A percentile compares a stretch with the other conserved stretches of the same genome.
phyloP scores from a whole-genome alignment of 192 early-diverging fungal genomes.

The Chytriomyces confervae region DNA sequence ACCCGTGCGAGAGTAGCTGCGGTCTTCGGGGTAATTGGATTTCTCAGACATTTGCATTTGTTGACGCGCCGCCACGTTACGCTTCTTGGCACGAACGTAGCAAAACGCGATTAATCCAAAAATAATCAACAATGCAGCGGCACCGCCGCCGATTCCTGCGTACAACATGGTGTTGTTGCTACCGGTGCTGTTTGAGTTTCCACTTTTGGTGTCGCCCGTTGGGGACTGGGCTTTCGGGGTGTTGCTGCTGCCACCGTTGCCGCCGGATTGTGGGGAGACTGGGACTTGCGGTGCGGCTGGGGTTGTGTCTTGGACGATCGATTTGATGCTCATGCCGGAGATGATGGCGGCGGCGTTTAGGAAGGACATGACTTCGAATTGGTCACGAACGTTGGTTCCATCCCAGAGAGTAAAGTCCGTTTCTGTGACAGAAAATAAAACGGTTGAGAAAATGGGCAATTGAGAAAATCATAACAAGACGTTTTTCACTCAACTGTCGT shows the following conservation, averaged over 20 bases:
- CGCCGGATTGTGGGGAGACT: background rate
- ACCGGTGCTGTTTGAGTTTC: background rate
- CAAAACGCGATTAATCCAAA: background rate
- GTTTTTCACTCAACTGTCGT: background rate
- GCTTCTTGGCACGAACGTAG: background rate
- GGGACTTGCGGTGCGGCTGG: constrained; percentile 4
- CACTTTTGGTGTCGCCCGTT: background rate
- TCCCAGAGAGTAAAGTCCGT: constrained; percentile 19
- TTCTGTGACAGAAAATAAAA: background rate
- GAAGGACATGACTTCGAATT: constrained; percentile 20
- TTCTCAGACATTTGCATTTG: background rate
- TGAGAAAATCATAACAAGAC: no score
- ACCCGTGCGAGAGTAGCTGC: no score
- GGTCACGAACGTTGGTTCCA: constrained; percentile 31
- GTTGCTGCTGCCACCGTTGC: no score
- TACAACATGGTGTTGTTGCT: constrained; percentile 3
- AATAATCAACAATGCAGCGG: background rate
- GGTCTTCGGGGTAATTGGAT: no score
- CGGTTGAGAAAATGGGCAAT: background rate
- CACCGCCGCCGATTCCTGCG: constrained; percentile 7
- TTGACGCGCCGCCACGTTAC: background rate
- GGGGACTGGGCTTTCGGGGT: background rate
- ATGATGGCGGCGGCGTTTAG: background rate
- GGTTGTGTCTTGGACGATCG: background rate
- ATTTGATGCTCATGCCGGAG: background rate